Evolutionary conservation across 192 early-diverging fungal species (phyloP), one percentile per base, ranked within the genome.

Genomic region (Rhizophagus clarus): DNA sequence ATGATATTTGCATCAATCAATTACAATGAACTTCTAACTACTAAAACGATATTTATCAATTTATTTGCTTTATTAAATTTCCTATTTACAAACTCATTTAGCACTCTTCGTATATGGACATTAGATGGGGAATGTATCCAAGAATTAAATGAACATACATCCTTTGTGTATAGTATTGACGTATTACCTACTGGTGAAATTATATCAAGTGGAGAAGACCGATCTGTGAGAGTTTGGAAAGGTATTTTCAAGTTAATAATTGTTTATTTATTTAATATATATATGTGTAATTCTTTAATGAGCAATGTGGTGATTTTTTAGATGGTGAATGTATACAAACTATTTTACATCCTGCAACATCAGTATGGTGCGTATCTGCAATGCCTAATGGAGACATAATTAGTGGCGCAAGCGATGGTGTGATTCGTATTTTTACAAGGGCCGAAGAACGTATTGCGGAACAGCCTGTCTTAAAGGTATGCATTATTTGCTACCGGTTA

Each of bases 191-290:
- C 89, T 4, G 95, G 94, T 42, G 91, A 95, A 73, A 86, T 97
- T 67, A 92, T 94, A 9, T 98, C 96, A 1, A 89, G 94, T 56
- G 98, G 97, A 74, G 98, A 99, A 88, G 98, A 99, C 79, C 89
- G 97, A 45, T 90, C 95, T 3, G 88, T 96, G 12, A 88, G 93
- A 22, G 87, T 97, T 7, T 99, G 97, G 97, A 85, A 89, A 68
- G 89, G 94, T 91, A 82, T 61, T 72, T 74, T 15, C 1, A 17
- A 40, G 62, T 17, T 31, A 17, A 17, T 51, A 28, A 22, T 31
- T 9, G 26, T 11, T 80, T 10, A 15, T 72, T 26, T 56, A 10
- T 10, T 45, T 40, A 26, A 9, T 34, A 14, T 72, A 12, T 72
- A 12, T 12, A 73, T 0, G 12, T 29, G 12, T 72, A 26, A 2